Base-by-base conservation (phyloP, 768 basidiomycete species). In the Tricholoma saponaceum region DNA sequence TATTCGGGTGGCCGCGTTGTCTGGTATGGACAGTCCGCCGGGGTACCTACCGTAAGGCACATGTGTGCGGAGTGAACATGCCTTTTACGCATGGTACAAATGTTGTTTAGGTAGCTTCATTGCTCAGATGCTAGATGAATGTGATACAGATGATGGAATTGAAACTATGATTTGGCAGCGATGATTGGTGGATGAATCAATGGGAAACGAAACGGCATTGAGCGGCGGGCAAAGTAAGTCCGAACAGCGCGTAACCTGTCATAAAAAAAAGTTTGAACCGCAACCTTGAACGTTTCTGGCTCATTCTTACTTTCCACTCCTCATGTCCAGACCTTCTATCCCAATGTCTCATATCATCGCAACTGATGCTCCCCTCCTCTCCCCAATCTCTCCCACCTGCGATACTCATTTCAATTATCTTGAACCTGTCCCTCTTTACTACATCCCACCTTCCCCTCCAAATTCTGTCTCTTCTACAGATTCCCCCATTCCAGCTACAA, bases 291-390 rank as follows among this genome's bases (percentile, higher is more conserved):
- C n/a, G n/a, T n/a, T n/a, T n/a, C n/a, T n/a, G n/a, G n/a, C n/a
- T 32, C 8, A 4, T 32, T 32, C 30, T 32, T 32, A 10, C 30
- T 32, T 61, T 58, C 59, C 41, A 54, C 54, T 54, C 49, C 44
- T 54, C 62, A 68, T 70, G 67, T 61, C 65, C 57, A 63, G 62
- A 51, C 73, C 72, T 43, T 70, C 72, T 59, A 69, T 78, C 51
- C 67, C 78, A 64, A 82, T 84, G 79, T 82, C 84, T 62, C 79
- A 83, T 61, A 76, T 86, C 66, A 81, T 84, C 66, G 74, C 81
- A 52, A 66, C 69, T 62, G 86, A 89, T 73, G 78, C 81, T 37
- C 76, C 81, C 58, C 76, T 87, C 46, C 76, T 83, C 64, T 83
- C 83, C 43, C 83, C 83, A 23, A 66, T 76, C 50, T 67, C 74